Percentiles rank a stretch among this genome's conserved stretches.
These are phyloP conservation scores for Zea luxurians DNA, from an alignment of 176 grass and related monocot species.

Conservation along the genomic window DNA sequence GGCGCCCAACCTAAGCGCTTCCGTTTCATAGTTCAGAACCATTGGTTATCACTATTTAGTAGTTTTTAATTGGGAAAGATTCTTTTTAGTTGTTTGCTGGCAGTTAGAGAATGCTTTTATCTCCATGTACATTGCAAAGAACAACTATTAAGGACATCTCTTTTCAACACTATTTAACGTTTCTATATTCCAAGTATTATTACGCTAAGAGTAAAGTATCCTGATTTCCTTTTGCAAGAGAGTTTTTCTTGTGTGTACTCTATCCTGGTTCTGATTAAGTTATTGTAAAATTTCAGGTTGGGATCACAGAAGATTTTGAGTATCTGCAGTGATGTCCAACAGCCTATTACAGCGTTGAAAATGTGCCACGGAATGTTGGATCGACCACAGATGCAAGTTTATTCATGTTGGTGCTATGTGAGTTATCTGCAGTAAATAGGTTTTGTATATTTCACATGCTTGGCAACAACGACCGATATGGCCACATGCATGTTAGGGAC, in stretches of 20 bases:
- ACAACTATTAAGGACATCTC: background rate
- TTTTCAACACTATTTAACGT: background rate
- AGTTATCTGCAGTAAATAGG: slow-evolving; percentile 1
- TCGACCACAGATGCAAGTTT: background rate
- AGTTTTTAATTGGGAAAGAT: background rate
- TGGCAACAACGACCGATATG: background rate
- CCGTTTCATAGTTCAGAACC: background rate
- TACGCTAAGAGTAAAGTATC: background rate
- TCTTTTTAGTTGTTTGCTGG: background rate
- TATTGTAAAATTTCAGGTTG: slow-evolving; percentile 55
- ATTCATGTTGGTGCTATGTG: background rate
- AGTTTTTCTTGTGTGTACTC: background rate
- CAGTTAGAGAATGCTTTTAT: background rate
- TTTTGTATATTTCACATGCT: background rate
- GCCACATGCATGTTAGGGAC: background rate
- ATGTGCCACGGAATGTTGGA: slow-evolving; percentile 20
- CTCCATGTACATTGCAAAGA: background rate
- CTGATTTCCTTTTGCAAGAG: background rate
- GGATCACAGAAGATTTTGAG: slow-evolving; percentile 89
- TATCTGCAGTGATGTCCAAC: slow-evolving; percentile 56
- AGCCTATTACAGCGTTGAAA: background rate
- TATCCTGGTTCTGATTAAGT: background rate
- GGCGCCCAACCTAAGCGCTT: background rate
- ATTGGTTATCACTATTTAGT: slow-evolving; percentile 7
- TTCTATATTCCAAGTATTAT: background rate